Evolutionary conservation across 768 basidiomycete species (phyloP).

Genomic region (Kockovaella imperatae): DNA sequence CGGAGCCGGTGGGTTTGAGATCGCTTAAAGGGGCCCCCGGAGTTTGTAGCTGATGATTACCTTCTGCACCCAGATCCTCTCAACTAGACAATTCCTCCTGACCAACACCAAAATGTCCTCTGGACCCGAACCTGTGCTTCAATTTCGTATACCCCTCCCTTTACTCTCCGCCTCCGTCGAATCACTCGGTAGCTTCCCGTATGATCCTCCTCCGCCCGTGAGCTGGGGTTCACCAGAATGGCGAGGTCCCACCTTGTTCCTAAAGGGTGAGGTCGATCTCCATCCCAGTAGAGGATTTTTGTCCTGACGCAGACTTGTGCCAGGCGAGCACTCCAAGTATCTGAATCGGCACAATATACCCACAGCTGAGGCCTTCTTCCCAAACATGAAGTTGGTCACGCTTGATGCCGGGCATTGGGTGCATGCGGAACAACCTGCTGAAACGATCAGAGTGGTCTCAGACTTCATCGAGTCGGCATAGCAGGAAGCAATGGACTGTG

Average conservation of each 20-base stretch:
- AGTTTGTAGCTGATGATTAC: neutral
- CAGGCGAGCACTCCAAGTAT: conserved; percentile 69
- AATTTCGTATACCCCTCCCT: conserved; percentile 66
- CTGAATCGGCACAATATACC: conserved; percentile 66
- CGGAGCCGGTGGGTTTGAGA: conserved; percentile 54
- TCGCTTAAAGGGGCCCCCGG: neutral
- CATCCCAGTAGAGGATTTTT: no score
- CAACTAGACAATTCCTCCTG: conserved; percentile 71
- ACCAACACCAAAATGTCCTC: conserved; percentile 61
- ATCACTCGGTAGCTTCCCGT: conserved; percentile 73
- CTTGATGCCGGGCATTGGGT: conserved; percentile 85
- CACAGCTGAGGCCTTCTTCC: conserved; percentile 62
- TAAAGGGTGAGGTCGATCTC: no score
- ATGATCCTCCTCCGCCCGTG: conserved; percentile 47
- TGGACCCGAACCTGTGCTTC: conserved; percentile 45
- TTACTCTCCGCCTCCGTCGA: conserved; percentile 57
- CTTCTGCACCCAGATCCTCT: conserved; percentile 53
- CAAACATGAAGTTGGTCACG: conserved; percentile 55
- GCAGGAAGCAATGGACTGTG: neutral
- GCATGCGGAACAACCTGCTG: conserved; percentile 63
- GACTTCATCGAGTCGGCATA: neutral
- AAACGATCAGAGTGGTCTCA: conserved; percentile 47
- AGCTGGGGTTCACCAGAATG: conserved; percentile 46
- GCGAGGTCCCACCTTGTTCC: conserved; percentile 58
- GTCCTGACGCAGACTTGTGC: no score